Conservation (phyloP, 2,329 filamentous ascomycete species). For the Cladosporium halotolerans region DNA sequence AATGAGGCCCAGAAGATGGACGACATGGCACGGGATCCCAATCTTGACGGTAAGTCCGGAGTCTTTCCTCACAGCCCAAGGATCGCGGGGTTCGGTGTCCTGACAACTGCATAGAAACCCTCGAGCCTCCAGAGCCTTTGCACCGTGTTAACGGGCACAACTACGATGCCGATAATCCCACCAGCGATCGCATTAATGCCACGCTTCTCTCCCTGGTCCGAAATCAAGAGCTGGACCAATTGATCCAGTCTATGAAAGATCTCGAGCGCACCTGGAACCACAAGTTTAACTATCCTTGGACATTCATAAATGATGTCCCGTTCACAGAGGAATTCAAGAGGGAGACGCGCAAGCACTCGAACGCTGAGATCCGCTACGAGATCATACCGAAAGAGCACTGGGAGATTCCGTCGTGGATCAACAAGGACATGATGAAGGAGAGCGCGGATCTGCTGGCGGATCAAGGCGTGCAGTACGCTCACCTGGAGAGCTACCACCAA, state of each 20-base stretch:
- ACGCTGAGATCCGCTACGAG: conserved; percentile 82
- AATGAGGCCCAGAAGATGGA: conserved; percentile 37
- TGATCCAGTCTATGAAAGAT: conserved; percentile 84
- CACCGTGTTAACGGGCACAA: conserved; percentile 62
- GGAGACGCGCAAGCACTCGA: conserved; percentile 72
- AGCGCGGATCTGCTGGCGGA: conserved; percentile 77
- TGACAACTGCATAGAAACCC: conserved; percentile 54
- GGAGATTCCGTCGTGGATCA: conserved; percentile 88
- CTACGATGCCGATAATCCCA: conserved; percentile 68
- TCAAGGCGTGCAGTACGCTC: conserved; percentile 83
- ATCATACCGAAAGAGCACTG: conserved; percentile 92
- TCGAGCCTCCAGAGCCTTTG: conserved; percentile 73
- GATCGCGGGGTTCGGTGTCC: neutral
- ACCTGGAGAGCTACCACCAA: conserved; percentile 86
- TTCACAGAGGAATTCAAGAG: conserved; percentile 91
- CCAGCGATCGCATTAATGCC: conserved; percentile 83
- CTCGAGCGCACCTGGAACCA: conserved; percentile 92
- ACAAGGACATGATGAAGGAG: conserved; percentile 75
- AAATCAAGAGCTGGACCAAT: conserved; percentile 78
- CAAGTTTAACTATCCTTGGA: conserved; percentile 99
- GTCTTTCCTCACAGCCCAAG: neutral
- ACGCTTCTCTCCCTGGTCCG: conserved; percentile 87
- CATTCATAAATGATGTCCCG: conserved; percentile 94
- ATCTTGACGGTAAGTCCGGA: conserved; percentile 67
- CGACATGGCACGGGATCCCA: conserved; percentile 72